Evolutionary conservation across 2,329 filamentous ascomycete genomes (phyloP).

Genomic region (Colletotrichum limetticola): DNA sequence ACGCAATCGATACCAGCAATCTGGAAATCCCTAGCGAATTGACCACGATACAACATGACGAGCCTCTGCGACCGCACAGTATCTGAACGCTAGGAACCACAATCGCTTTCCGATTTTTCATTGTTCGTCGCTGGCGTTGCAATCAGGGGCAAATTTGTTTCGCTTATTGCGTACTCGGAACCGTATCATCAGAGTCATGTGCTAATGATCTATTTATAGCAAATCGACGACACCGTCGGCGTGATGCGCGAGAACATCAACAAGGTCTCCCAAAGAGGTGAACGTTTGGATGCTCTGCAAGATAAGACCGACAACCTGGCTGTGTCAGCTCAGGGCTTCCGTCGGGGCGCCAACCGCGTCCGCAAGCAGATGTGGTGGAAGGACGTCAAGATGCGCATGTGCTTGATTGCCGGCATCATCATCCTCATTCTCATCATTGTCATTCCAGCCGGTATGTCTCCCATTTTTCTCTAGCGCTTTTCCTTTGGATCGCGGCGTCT

Average conservation of each 20-base stretch:
- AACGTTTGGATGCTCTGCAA: slow-evolving; percentile 86
- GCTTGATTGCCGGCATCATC: slow-evolving; percentile 90
- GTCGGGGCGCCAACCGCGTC: slow-evolving; percentile 94
- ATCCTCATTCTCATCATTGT: slow-evolving; percentile 94
- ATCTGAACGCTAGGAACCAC: not conserved
- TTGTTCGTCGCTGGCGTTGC: not conserved
- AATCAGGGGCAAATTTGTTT: slow-evolving; percentile 23
- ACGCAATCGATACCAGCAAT: not conserved
- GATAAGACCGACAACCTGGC: slow-evolving; percentile 96
- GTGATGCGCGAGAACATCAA: slow-evolving; percentile 99
- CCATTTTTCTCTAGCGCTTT: slow-evolving; percentile 11
- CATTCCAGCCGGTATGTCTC: slow-evolving; percentile 82
- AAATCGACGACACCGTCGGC: slow-evolving; percentile 96
- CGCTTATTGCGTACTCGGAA: slow-evolving; percentile 10
- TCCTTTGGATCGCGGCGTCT: slow-evolving; percentile 33
- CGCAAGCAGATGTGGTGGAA: slow-evolving; percentile 99
- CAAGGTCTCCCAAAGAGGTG: slow-evolving; percentile 93
- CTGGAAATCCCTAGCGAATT: not conserved
- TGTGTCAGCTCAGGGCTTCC: slow-evolving; percentile 93
- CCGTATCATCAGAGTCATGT: slow-evolving; percentile 21
- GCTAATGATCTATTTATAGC: slow-evolving; percentile 62
- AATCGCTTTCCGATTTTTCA: not conserved
- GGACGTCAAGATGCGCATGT: slow-evolving; percentile 99
- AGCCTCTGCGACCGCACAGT: not conserved
- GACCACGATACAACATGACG: not conserved